Base-by-base conservation (phyloP, 345 rosid genomes). In the Eutrema yunnanense region DNA sequence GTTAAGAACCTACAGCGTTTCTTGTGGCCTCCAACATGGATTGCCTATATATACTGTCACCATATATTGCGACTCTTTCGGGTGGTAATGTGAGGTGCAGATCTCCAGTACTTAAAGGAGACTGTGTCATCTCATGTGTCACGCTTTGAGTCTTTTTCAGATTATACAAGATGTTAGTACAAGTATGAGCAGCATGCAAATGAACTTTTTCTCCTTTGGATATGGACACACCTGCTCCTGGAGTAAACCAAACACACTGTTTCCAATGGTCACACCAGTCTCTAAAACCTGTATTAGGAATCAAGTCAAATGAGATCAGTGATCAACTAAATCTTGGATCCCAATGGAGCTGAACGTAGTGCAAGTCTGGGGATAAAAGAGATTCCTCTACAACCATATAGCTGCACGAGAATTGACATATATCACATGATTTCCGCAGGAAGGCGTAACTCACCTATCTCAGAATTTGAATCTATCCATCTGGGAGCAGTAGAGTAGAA, bases 231-330 rank as follows among this genome's bases (percentile, higher is more conserved):
- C 92, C 90, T 55, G 79, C 54, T 59, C 87, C 89, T 51, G 80
- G 90, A 81, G 80, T 46, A 77, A 92, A 82, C 99, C 99, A 92
- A 52, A 90, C 92, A 81, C 96, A 95, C 76, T 92, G 99, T 67
- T 92, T 95, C 99, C 99, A 95, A 56, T 95, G 97, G 83, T 95
- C 97, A 76, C 97, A 87, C 99, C 99, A 95, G 73, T 84, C 74
- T 62, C 82, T 37, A 29, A 57, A 61, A 79, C 88, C 99, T 95
- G 71, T 3, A 33, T 40, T 16, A 61, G 16, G 30, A 60, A 67
- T 2, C 26, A 52, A 52, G 69, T 53, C 6, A 37, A 52, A 53
- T 74, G 27, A 62, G 44, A 73, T 47, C 32, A 13, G 33, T 29
- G 33, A 40, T 37, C 53, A 74, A 49, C 16, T 36, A 50, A 40